Evolutionary conservation across 2,329 filamentous ascomycete genomes (phyloP), one percentile per base, ranked within the genome.

Genomic region (Dothistroma pini): DNA sequence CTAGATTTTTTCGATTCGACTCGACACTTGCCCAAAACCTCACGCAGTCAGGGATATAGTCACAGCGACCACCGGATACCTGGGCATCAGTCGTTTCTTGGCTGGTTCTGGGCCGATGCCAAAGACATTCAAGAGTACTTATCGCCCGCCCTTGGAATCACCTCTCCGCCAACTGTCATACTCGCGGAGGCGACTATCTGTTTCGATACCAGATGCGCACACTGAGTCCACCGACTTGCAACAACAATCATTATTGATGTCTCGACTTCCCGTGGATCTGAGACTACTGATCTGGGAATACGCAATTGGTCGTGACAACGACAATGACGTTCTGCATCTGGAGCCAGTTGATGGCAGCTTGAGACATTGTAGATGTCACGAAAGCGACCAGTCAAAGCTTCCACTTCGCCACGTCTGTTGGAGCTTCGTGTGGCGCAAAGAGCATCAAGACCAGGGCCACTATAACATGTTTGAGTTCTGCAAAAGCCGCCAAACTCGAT

Each of bases 231-330:
- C n/a, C 10, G 11, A 32, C 50, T 32, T 25, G 22, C 52, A 60
- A 35, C 16, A 31, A 22, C 52, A 56, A 21, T 56, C 41, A 9
- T 34, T 14, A 2, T 16, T 52, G n/a, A 54, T 54, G 4, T 5
- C 38, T 32, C 50, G 50, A 38, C 47, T 59, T n/a, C 50, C 57
- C 3, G n/a, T 44, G 4, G 58, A 56, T 19, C 21, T 60, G 12
- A 41, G 58, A 2, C 31, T 56, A 1, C 22, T 60, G 19, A 56
- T 55, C 21, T 60, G 58, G 58, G 54, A 47, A 29, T 35, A 38
- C 31, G 53, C 49, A 11, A n/a, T 60, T 5, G 53, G 51, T 2
- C 10, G 11, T 41, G 38, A 41, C 6, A 5, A 41, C 38, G 41
- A n/a, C 6, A 34, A 34, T 16, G 53, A 55, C 10, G 2, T 56